Base-by-base conservation (phyloP, 148 eudicot genomes). In the Dianthus caryophyllus region DNA sequence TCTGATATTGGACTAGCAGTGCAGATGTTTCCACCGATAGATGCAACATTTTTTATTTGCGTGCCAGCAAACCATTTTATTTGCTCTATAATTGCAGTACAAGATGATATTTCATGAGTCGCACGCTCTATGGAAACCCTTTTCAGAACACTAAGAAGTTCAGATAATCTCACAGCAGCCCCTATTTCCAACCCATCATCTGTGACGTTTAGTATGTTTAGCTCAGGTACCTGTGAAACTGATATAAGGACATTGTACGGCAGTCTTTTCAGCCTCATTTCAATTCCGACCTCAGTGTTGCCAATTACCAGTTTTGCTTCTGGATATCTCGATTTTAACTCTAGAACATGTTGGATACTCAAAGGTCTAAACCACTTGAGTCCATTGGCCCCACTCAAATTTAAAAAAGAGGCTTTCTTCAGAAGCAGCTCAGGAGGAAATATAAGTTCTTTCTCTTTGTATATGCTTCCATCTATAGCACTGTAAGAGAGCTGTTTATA, bases 1-100 rank as follows among this genome's bases (percentile, higher is more conserved):
- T 95, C 99, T 55, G 99, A 95, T 78, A 95, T 95, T 58, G 97
- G 99, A 72, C 99, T 95, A 51, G 96, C 99, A 0, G 97, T 95
- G 73, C 99, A 95, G 29, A 95, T 85, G 74, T 95, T 95, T 47
- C 99, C 99, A 64, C 99, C 99, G 60, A 95, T 82, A 30, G 97
- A 95, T 26, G 99, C 99, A 78, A 90, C 97, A 74, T 95, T 95
- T 73, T 87, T 88, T 75, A 95, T 95, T 61, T 95, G 99, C 12
- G 91, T 88, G 52, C 99, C 99, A 33, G 97, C 99, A 80, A 95
- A 95, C 99, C 99, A 95, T 79, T 82, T 90, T 69, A 95, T 69
- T 77, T 95, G 99, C 71, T 88, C 93, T 69, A 88, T 78, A 61
- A 95, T 76, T 65, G 96, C 84, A 66, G 77, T 82, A 73, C 97